Evolutionary conservation across 345 rosid genomes (phyloP).

Genomic region (Citrus cavaleriei): DNA sequence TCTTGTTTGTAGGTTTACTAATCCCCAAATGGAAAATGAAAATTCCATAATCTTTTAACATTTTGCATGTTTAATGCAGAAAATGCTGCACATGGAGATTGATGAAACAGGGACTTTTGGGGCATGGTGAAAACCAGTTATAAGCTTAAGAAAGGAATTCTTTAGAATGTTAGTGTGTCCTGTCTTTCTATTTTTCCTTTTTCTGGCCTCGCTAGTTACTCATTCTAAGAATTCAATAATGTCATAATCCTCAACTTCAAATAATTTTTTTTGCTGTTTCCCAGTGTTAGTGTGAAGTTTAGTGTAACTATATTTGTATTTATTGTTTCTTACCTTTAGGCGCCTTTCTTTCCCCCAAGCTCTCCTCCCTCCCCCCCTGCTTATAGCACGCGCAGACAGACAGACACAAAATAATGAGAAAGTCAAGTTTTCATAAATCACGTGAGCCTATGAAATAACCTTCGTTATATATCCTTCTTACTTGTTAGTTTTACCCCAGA

Average conservation of each 20-base stretch:
- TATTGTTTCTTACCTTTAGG: neutral
- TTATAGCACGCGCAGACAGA: too few species aligned
- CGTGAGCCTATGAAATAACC: neutral
- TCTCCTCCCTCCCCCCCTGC: too few species aligned
- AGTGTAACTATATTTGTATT: neutral
- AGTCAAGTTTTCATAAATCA: neutral
- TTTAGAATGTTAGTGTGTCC: neutral
- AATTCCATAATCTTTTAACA: too few species aligned
- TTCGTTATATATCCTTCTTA: neutral
- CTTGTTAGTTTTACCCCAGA: neutral
- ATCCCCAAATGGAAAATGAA: too few species aligned
- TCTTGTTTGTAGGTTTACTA: too few species aligned
- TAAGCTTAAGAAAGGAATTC: neutral
- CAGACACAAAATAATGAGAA: neutral
- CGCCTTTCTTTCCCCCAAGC: neutral
- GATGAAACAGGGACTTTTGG: neutral
- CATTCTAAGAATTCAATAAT: neutral
- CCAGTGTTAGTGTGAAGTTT: neutral
- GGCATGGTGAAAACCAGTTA: neutral
- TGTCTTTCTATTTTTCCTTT: neutral
- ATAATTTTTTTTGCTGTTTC: neutral
- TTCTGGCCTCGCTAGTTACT: neutral
- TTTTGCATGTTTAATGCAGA: neutral
- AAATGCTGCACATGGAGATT: neutral
- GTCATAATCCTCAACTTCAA: neutral